Evolutionary conservation across 805 yeast genomes (phyloP).

Genomic region (Saturnispora halmiae): DNA sequence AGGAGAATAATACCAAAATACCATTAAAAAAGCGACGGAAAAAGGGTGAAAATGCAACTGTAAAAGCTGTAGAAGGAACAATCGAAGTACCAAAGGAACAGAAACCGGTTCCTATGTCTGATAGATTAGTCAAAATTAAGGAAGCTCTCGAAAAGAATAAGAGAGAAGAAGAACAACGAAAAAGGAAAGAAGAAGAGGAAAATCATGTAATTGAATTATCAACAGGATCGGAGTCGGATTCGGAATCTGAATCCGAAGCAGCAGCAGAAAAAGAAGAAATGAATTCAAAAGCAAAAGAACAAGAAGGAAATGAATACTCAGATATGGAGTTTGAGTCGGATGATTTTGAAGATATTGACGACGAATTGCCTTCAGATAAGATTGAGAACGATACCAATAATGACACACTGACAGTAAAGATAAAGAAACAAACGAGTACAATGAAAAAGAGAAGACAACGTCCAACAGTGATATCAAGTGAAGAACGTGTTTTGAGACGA

Average conservation of each 20-base stretch:
- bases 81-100: background rate
- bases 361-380: slow-evolving; percentile 1
- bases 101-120: background rate
- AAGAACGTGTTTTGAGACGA: slow-evolving; percentile 47
- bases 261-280: background rate
- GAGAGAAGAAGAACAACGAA: slow-evolving; percentile 10
- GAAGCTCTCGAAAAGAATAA: slow-evolving; percentile 4
- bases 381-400: background rate
- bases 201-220: slow-evolving; percentile 15
- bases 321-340: slow-evolving; percentile 31
- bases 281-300: background rate
- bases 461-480: slow-evolving; percentile 36
- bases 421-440: slow-evolving; percentile 11
- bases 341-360: slow-evolving; percentile 31
- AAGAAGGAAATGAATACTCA: slow-evolving; percentile 4
- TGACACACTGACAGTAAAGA: slow-evolving; percentile 20
- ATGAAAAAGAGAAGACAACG: slow-evolving; percentile 23
- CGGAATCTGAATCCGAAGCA: background rate
- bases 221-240: background rate
- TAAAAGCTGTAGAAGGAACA: background rate
- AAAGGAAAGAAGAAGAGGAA: slow-evolving; percentile 22
- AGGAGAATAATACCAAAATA: background rate
- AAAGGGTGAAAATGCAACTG: background rate
- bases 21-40: background rate
- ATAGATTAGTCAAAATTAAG: slow-evolving; percentile 11